Conservation (phyloP, 768 basidiomycete species). For the Mycena vulgaris region DNA sequence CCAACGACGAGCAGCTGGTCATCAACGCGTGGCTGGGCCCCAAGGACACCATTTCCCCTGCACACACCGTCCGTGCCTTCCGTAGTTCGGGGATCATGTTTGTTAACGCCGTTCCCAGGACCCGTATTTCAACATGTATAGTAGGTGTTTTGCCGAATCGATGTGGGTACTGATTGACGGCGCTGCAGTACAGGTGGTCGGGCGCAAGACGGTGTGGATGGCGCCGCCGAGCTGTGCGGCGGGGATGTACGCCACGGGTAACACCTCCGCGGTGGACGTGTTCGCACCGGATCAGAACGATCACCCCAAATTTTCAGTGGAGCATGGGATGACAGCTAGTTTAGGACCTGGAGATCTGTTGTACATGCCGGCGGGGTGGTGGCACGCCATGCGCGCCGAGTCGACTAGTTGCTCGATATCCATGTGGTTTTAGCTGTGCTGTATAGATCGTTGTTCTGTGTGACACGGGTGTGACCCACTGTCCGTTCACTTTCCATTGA, state of each 20-base stretch:
- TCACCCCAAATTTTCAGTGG: conserved; percentile 72
- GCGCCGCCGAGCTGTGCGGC: conserved; percentile 75
- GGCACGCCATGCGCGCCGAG: conserved; percentile 93
- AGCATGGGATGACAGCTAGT: conserved; percentile 71
- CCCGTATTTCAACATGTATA: conserved; percentile 93
- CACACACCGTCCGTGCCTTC: conserved; percentile 77
- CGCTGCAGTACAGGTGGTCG: conserved; percentile 85
- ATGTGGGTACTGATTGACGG: conserved; percentile 16
- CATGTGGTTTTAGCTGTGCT: conserved; percentile 81
- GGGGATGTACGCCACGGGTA: conserved; percentile 81
- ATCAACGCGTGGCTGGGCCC: conserved; percentile 91
- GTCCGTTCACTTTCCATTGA: not conserved
- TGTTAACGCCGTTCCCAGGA: conserved; percentile 67
- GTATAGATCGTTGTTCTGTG: conserved; percentile 21
- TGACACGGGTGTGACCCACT: conserved; percentile 40
- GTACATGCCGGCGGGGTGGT: conserved; percentile 94
- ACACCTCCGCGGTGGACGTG: conserved; percentile 89
- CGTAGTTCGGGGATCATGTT: conserved; percentile 19
- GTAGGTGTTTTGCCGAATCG: conserved; percentile 54
- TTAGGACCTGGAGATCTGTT: conserved; percentile 89
- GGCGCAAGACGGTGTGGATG: conserved; percentile 92
- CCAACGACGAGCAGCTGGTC: conserved; percentile 74
- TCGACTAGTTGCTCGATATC: conserved; percentile 89
- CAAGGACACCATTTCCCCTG: conserved; percentile 84
- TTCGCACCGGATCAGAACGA: conserved; percentile 58